These are phyloP conservation scores for Prunus padus DNA, from an alignment of 306 rosid species.

Conservation along the genomic window DNA sequence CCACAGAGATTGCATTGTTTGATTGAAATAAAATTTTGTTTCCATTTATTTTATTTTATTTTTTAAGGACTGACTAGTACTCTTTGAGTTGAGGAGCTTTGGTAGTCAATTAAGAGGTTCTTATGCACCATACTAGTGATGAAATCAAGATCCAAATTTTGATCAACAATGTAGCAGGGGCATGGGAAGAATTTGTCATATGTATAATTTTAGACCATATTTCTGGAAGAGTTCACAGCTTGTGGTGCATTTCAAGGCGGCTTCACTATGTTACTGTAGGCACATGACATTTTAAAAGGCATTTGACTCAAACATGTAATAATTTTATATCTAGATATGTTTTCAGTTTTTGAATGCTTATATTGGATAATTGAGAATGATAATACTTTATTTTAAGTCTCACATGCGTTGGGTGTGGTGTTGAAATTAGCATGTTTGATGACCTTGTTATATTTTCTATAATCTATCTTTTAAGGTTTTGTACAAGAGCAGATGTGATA, in stretches of 20 bases:
- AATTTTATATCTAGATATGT: background rate
- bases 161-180: background rate
- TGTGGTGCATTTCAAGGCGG: background rate
- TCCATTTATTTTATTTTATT: background rate
- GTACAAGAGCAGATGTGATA: conserved; percentile 99
- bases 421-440: conserved; percentile 5
- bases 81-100: background rate
- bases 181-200: background rate
- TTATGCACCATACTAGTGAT: background rate
- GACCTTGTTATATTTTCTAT: background rate
- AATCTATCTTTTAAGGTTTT: conserved; percentile 56
- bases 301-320: background rate
- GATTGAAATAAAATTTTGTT: background rate
- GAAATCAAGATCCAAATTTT: background rate
- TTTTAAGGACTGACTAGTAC: background rate
- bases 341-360: conserved; percentile 4
- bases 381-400: background rate
- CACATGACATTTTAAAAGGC: background rate
- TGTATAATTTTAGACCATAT: background rate
- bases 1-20: background rate
- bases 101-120: background rate
- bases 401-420: background rate
- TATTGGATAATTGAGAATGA: background rate
- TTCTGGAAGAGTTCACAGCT: background rate
- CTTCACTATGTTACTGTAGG: background rate